Conservation (phyloP, 768 basidiomycete genomes). For the Xanthoconium stramineum region DNA sequence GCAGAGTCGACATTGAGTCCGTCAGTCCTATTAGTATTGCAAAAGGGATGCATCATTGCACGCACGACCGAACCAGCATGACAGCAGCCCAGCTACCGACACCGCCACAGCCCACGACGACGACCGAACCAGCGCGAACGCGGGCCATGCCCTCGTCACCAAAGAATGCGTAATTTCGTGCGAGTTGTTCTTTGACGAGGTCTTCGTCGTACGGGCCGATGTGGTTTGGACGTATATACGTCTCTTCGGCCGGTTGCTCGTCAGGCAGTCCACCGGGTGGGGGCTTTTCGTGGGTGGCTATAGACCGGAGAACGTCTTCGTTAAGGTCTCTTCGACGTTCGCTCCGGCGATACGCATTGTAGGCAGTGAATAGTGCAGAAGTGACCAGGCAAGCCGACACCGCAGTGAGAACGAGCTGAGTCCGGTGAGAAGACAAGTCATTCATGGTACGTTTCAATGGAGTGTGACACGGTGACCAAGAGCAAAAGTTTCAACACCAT, state of each 20-base stretch:
- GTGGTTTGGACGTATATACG: constrained; percentile 13
- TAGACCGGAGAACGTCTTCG: constrained; percentile 53
- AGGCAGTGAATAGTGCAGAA: constrained; percentile 55
- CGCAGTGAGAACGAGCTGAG: constrained; percentile 66
- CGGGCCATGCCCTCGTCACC: constrained; percentile 84
- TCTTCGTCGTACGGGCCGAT: constrained; percentile 63
- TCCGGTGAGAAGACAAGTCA: constrained; percentile 40
- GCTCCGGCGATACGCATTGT: constrained; percentile 46
- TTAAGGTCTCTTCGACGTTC: constrained; percentile 53
- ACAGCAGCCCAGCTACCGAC: constrained; percentile 96
- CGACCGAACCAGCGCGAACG: constrained; percentile 72
- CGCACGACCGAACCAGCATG: constrained; percentile 89
- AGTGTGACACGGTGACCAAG: no score
- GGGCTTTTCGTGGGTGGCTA: constrained; percentile 29
- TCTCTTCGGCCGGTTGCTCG: constrained; percentile 10
- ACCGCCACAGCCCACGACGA: constrained; percentile 92
- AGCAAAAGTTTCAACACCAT: no score
- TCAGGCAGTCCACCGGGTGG: background rate
- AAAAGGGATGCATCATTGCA: constrained; percentile 11
- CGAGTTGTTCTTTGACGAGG: constrained; percentile 84
- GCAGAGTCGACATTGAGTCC: background rate
- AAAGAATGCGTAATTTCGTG: constrained; percentile 93
- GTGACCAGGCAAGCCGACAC: constrained; percentile 61
- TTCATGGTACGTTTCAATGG: constrained; percentile 17
- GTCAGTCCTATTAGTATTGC: background rate